A percentile compares a stretch with the other conserved stretches of the same genome.
Evolutionary conservation across 768 basidiomycete species (phyloP).

Genomic region (Roridomyces roridus): DNA sequence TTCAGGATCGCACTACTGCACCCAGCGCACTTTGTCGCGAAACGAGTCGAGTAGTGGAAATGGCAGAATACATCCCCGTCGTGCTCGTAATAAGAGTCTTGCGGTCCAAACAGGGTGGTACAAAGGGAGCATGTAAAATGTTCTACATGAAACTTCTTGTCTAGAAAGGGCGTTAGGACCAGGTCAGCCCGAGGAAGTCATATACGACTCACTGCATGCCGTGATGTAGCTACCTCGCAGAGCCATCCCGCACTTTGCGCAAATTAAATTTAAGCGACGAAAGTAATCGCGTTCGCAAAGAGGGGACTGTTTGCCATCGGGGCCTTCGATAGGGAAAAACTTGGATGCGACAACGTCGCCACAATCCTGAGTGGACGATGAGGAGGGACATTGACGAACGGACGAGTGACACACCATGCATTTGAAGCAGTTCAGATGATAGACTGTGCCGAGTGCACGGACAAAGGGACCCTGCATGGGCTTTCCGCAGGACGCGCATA

Average conservation of each 20-base stretch:
- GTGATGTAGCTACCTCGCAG: conserved; percentile 98
- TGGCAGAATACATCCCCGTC: conserved; percentile 98
- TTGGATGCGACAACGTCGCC: conserved; percentile 96
- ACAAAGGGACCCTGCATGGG: conserved; percentile 96
- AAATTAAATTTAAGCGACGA: conserved; percentile 92
- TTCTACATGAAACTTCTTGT: conserved; percentile 99
- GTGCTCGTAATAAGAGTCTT: conserved; percentile 99
- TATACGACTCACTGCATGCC: conserved; percentile 78
- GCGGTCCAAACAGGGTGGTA: conserved; percentile 93
- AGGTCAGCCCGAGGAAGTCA: conserved; percentile 8
- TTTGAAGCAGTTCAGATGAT: conserved; percentile 97
- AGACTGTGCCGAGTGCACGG: conserved; percentile 90
- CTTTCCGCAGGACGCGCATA: conserved; percentile 80
- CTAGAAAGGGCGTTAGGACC: conserved; percentile 46
- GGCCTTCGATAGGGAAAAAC: conserved; percentile 97
- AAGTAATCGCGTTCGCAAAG: conserved; percentile 99
- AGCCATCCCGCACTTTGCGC: conserved; percentile 94
- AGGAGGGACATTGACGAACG: conserved; percentile 12
- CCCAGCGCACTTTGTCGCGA: conserved; percentile 98
- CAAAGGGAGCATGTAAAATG: conserved; percentile 99
- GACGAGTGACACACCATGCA: conserved; percentile 76
- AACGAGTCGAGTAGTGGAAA: conserved; percentile 98
- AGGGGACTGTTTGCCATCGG: conserved; percentile 87
- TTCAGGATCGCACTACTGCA: conserved; percentile 97
- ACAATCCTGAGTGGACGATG: conserved; percentile 73